Percentiles rank a stretch among this genome's conserved stretches.
Conservation (phyloP, 2,329 filamentous ascomycete species). For the Emergomyces orientalis region DNA sequence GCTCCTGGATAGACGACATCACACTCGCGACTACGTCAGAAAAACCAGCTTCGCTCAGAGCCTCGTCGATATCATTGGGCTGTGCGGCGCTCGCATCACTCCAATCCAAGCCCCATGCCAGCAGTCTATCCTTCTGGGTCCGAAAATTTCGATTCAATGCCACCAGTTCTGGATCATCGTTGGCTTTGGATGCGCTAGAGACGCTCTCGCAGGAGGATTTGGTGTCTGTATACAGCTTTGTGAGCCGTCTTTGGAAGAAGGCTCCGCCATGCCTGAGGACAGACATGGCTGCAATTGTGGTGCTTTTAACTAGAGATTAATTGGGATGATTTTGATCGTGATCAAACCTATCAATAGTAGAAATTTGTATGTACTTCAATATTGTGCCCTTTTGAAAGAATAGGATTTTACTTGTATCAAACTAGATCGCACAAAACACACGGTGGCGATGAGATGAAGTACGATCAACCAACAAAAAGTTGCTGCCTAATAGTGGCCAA, state of each 20-base stretch:
- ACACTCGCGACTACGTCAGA: conserved; percentile 57
- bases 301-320: neutral
- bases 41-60: conserved; percentile 51
- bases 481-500: conserved; percentile 9
- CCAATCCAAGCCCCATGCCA: conserved; percentile 59
- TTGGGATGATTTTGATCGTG: neutral
- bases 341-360: neutral
- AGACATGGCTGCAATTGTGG: conserved; percentile 31
- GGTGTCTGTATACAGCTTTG: conserved; percentile 55
- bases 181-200: conserved; percentile 40
- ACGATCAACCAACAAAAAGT: neutral
- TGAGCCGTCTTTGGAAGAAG: conserved; percentile 43
- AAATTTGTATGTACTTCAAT: neutral
- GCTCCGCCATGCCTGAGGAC: conserved; percentile 38
- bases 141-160: conserved; percentile 51
- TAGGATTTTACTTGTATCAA: neutral
- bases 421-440: neutral
- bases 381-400: neutral
- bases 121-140: conserved; percentile 54
- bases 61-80: conserved; percentile 54
- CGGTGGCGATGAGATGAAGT: neutral
- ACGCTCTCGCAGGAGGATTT: conserved; percentile 53
- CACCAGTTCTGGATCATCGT: conserved; percentile 45
- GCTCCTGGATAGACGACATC: conserved; percentile 54
- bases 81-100: conserved; percentile 50